phyloP scores from a whole-genome alignment of 495 filamentous ascomycete genomes.

The Podospora pseudocomata region DNA sequence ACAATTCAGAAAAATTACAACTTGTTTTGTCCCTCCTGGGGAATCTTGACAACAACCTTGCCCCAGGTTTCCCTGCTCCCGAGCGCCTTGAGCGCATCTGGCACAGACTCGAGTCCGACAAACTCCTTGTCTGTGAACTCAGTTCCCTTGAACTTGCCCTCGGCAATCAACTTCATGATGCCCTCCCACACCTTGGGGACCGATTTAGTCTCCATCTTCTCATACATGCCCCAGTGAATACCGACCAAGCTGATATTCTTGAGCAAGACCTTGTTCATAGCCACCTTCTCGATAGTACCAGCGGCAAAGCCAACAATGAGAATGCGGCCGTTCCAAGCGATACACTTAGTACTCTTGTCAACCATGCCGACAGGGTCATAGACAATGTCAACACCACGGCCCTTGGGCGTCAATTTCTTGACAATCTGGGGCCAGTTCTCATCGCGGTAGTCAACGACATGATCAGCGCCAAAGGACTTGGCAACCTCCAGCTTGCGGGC shows the following conservation, averaged over 20 bases:
- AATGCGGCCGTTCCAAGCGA: constrained; percentile 84
- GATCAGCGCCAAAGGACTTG: constrained; percentile 75
- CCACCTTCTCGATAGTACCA: constrained; percentile 85
- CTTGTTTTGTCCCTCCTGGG: constrained; percentile 59
- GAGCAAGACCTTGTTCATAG: constrained; percentile 83
- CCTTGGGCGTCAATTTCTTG: constrained; percentile 66
- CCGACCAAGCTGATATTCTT: constrained; percentile 93
- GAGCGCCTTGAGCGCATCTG: constrained; percentile 69
- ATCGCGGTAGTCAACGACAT: constrained; percentile 70
- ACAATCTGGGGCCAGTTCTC: constrained; percentile 73
- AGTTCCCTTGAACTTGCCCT: constrained; percentile 77
- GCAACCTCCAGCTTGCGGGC: constrained; percentile 75
- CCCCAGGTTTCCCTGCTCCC: constrained; percentile 87
- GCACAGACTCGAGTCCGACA: constrained; percentile 75
- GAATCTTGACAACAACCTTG: constrained; percentile 88
- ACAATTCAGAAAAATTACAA: constrained; percentile 30
- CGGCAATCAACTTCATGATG: constrained; percentile 68
- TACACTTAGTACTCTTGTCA: constrained; percentile 78
- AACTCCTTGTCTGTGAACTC: constrained; percentile 79
- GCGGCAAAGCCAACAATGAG: constrained; percentile 89
- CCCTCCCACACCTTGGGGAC: constrained; percentile 75
- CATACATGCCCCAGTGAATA: constrained; percentile 87
- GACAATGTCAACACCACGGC: constrained; percentile 79
- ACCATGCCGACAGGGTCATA: constrained; percentile 90
- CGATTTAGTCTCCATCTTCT: constrained; percentile 64